phyloP scores from a whole-genome alignment of 2,329 filamentous ascomycete species.

The Aureobasidium sp. region DNA sequence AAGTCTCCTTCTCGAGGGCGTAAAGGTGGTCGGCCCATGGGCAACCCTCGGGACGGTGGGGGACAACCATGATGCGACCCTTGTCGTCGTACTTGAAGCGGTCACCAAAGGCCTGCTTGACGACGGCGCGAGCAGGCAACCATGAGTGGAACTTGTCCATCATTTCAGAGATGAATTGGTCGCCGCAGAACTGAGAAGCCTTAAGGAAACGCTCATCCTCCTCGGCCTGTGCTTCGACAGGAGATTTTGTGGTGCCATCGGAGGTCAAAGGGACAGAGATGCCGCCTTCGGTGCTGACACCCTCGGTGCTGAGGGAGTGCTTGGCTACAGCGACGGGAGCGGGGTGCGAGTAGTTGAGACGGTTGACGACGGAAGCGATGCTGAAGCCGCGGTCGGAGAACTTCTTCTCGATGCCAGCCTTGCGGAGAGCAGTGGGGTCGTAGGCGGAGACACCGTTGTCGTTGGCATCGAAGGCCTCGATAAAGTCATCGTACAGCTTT shows the following conservation, averaged over 20 bases:
- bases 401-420: conserved; percentile 68
- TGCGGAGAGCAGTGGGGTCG: conserved; percentile 59
- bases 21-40: conserved; percentile 98
- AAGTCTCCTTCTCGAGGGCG: conserved; percentile 60
- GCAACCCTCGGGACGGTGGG: conserved; percentile 54
- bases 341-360: conserved; percentile 57
- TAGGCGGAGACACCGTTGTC: conserved; percentile 89
- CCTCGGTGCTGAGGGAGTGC: conserved; percentile 12
- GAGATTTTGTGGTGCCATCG: conserved; percentile 19
- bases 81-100: conserved; percentile 59
- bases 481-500: conserved; percentile 86
- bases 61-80: conserved; percentile 73
- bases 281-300: conserved; percentile 7
- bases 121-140: conserved; percentile 77
- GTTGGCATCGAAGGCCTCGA: conserved; percentile 94
- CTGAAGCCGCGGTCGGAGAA: conserved; percentile 78
- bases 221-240: conserved; percentile 48
- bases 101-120: conserved; percentile 64
- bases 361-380: conserved; percentile 80
- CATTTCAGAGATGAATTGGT: conserved; percentile 76
- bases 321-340: conserved; percentile 26
- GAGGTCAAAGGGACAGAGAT: conserved; percentile 1
- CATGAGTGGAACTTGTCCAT: conserved; percentile 67
- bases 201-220: conserved; percentile 74
- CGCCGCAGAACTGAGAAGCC: conserved; percentile 77